These are phyloP conservation scores for Diddensiella transvaalensis DNA, from an alignment of 805 yeast species.

Conservation along the genomic window DNA sequence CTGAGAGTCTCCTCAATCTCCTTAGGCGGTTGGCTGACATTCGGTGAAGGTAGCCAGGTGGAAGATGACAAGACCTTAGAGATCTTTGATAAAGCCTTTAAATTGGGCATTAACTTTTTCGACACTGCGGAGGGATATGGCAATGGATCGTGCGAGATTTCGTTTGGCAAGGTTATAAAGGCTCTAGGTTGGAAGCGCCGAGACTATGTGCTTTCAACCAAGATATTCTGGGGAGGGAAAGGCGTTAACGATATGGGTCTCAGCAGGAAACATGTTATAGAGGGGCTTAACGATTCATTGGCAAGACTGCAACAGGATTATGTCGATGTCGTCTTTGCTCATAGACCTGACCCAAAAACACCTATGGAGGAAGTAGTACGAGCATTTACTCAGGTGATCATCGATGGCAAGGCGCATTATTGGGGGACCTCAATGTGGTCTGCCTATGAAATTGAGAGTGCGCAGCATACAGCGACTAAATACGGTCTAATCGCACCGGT, in stretches of 20 bases:
- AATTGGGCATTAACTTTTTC: slow-evolving; percentile 31
- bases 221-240: slow-evolving; percentile 29
- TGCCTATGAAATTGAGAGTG: slow-evolving; percentile 32
- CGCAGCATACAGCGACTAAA: slow-evolving; percentile 32
- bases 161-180: slow-evolving; percentile 29
- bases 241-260: slow-evolving; percentile 28
- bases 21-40: slow-evolving; percentile 32
- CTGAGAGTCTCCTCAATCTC: slow-evolving; percentile 30
- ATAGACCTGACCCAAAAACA: slow-evolving; percentile 28
- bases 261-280: slow-evolving; percentile 30
- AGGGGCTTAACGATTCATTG: slow-evolving; percentile 28
- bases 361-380: slow-evolving; percentile 33
- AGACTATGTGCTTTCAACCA: slow-evolving; percentile 32
- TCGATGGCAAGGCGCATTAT: slow-evolving; percentile 30
- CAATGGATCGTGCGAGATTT: slow-evolving; percentile 28
- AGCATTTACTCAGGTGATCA: slow-evolving; percentile 29
- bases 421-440: slow-evolving; percentile 34
- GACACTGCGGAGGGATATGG: slow-evolving; percentile 32
- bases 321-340: slow-evolving; percentile 32
- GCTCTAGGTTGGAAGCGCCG: slow-evolving; percentile 29
- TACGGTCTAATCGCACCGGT: slow-evolving; percentile 30
- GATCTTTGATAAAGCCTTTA: slow-evolving; percentile 30
- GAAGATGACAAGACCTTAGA: slow-evolving; percentile 24
- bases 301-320: slow-evolving; percentile 30
- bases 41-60: slow-evolving; percentile 22